Evolutionary conservation across 306 rosid species (phyloP).

Genomic region (Lotus japonicus): DNA sequence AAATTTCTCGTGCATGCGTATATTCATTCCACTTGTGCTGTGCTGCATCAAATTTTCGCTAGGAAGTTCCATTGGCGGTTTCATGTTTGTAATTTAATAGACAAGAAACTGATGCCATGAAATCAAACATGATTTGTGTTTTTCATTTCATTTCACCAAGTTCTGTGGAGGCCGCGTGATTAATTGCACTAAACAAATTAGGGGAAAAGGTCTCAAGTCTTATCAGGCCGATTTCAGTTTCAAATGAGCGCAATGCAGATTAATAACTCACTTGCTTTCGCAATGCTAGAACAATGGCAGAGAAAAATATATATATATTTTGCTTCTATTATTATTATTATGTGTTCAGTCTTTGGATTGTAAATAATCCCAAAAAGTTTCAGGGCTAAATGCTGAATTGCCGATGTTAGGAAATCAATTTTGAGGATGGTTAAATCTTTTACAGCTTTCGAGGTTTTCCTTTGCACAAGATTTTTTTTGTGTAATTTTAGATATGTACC

Average conservation of each 20-base stretch:
- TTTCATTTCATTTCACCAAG: too few species aligned
- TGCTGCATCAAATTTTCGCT: neutral
- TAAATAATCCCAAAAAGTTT: neutral
- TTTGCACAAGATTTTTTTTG: neutral
- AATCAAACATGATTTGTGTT: too few species aligned
- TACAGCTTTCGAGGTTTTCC: neutral
- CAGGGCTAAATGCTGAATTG: neutral
- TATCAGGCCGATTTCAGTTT: neutral
- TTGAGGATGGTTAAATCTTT: neutral
- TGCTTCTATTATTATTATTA: neutral
- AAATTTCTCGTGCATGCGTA: too few species aligned
- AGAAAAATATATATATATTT: too few species aligned
- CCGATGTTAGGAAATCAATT: too few species aligned
- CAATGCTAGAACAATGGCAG: neutral
- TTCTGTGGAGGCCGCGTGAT: too few species aligned
- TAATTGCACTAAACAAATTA: too few species aligned
- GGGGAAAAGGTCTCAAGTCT: neutral
- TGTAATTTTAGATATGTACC: neutral
- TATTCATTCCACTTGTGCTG: neutral
- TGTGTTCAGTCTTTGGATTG: conserved; percentile 1
- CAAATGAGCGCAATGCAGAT: neutral
- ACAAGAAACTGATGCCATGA: too few species aligned
- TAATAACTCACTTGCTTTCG: neutral
- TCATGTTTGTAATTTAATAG: too few species aligned
- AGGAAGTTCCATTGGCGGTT: too few species aligned